Percentiles rank a stretch among this genome's conserved stretches.
Conservation (phyloP, 257 asterid genomes). For the Primulina tabacum region DNA sequence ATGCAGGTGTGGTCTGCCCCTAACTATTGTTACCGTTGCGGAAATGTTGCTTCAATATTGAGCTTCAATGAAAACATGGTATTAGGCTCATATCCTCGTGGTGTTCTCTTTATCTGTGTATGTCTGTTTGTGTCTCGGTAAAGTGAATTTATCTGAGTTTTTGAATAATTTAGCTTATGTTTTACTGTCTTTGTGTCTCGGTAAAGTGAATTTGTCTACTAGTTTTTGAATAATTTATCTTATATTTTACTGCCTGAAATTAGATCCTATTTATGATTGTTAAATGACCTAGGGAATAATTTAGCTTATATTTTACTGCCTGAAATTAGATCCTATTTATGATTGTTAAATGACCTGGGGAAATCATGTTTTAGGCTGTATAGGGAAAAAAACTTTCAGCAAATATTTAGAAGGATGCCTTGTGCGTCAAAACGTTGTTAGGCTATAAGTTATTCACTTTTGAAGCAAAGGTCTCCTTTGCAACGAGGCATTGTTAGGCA, state of each 20-base stretch:
- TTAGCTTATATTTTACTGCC: background rate
- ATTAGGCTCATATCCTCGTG: slow-evolving; percentile 16
- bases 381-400: background rate
- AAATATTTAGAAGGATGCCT: background rate
- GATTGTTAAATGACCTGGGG: slow-evolving; percentile 1
- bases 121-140: background rate
- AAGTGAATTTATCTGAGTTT: background rate
- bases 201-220: background rate
- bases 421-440: background rate
- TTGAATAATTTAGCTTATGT: no score
- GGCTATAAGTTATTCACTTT: background rate
- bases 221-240: background rate
- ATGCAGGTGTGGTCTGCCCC: slow-evolving; percentile 99
- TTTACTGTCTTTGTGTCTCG: background rate
- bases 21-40: slow-evolving; percentile 96
- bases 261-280: background rate
- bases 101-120: background rate
- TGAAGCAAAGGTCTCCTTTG: background rate
- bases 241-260: background rate
- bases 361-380: background rate
- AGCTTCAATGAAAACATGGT: slow-evolving; percentile 98
- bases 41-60: slow-evolving; percentile 94
- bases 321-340: background rate
- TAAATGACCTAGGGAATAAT: background rate
- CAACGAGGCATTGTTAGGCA: background rate